phyloP scores from a whole-genome alignment of 345 rosid species.

The Populus euphratica region DNA sequence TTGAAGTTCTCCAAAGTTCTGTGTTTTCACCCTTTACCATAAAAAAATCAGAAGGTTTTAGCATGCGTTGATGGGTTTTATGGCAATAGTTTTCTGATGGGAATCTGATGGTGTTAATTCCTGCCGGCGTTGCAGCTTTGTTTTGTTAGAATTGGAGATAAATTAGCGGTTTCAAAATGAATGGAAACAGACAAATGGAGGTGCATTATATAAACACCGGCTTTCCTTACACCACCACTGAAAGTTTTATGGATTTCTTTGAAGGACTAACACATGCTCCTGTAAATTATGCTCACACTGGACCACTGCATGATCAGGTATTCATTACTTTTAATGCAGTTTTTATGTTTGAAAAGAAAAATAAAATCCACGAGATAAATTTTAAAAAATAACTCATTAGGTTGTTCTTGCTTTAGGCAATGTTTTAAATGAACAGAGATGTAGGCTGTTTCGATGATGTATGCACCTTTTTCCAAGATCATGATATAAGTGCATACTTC shows the following conservation, averaged over 20 bases:
- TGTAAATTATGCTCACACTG: slow-evolving; percentile 30
- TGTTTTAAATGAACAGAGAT: slow-evolving; percentile 7
- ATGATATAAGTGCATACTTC: background rate
- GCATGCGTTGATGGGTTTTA: background rate
- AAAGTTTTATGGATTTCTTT: slow-evolving; percentile 62
- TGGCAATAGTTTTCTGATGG: background rate
- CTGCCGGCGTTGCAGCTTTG: slow-evolving; percentile 27
- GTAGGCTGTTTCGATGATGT: background rate
- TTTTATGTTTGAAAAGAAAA: background rate
- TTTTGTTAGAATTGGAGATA: slow-evolving; percentile 6
- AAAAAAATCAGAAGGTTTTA: background rate
- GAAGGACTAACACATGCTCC: slow-evolving; percentile 48
- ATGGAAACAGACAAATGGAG: slow-evolving; percentile 48
- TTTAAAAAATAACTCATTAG: slow-evolving; percentile 4
- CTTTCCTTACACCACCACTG: slow-evolving; percentile 50
- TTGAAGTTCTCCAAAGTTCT: background rate
- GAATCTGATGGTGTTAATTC: slow-evolving; percentile 1
- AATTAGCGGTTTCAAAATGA: slow-evolving; percentile 31
- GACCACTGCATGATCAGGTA: slow-evolving; percentile 52
- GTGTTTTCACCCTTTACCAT: background rate
- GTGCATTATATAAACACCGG: slow-evolving; percentile 51
- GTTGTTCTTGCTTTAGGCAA: slow-evolving; percentile 19
- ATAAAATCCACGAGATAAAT: background rate
- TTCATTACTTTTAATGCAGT: background rate
- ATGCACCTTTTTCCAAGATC: background rate